phyloP scores from a whole-genome alignment of 78 protist genomes.

The Cyanophora paradoxa region DNA sequence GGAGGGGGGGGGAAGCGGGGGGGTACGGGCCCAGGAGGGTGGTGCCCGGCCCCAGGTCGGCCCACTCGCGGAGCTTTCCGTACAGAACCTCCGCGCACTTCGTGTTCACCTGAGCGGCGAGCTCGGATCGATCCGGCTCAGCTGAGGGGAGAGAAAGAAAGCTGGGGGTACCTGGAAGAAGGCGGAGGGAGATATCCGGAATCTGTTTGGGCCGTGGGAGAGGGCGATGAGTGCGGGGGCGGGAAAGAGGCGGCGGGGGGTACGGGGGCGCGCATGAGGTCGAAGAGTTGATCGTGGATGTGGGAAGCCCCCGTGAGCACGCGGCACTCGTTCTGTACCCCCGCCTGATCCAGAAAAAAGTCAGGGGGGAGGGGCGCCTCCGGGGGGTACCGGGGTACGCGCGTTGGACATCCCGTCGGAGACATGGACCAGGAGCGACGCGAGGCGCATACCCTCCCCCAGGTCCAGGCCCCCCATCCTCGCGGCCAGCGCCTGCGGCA shows the following conservation, averaged over 20 bases:
- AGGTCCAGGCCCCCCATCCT: no score
- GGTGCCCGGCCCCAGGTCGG: background rate
- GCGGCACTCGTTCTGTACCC: background rate
- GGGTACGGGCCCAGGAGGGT: no score
- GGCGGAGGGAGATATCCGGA: constrained; percentile 6
- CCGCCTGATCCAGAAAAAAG: background rate
- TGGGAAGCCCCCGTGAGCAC: background rate
- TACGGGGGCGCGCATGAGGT: background rate
- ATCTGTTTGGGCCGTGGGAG: background rate
- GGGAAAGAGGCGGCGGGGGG: background rate
- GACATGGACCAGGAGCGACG: background rate
- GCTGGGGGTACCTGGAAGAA: constrained; percentile 8
- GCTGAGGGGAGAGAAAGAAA: background rate
- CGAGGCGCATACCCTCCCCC: background rate
- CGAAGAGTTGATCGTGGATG: background rate
- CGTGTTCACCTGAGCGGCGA: constrained; percentile 11
- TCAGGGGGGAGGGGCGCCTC: background rate
- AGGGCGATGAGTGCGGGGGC: background rate
- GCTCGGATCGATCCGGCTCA: no score
- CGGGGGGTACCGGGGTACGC: no score
- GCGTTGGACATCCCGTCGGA: background rate
- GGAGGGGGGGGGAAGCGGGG: no score
- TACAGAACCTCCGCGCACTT: constrained; percentile 5
- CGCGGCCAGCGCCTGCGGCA: no score
- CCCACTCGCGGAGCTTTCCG: background rate